Evolutionary conservation across 176 grass and related monocot genomes (phyloP).

Genomic region (Echinochloa phyllopogon): DNA sequence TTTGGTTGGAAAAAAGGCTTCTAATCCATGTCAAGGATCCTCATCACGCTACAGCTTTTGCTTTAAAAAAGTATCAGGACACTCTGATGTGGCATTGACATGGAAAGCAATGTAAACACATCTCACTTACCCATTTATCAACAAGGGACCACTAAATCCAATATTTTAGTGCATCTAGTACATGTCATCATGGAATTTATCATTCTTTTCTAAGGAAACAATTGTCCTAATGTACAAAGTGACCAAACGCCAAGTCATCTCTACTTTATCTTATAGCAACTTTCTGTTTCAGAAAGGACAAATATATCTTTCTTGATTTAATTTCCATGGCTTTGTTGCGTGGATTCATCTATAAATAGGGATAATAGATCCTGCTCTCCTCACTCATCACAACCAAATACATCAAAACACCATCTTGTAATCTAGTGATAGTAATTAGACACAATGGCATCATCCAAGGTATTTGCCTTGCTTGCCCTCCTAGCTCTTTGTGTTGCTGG

Average conservation of each 20-base stretch:
- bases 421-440: not conserved
- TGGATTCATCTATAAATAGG: not conserved
- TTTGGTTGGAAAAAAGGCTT: no score
- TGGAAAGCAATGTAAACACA: not conserved
- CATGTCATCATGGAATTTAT: not conserved
- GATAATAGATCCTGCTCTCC: not conserved
- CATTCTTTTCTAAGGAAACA: not conserved
- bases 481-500: not conserved
- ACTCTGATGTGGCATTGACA: not conserved
- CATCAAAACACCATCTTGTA: not conserved
- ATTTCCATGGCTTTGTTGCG: not conserved
- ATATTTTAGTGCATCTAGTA: not conserved
- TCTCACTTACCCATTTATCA: not conserved
- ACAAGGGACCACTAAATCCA: not conserved
- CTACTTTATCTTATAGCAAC: not conserved
- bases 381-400: not conserved
- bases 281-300: not conserved
- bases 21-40: no score
- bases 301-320: not conserved
- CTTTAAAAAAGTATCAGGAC: not conserved
- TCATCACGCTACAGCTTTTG: not conserved
- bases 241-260: not conserved
- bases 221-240: not conserved
- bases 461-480: not conserved
- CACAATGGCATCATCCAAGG: not conserved